Percentiles rank a stretch among this genome's conserved stretches.
phyloP scores from a whole-genome alignment of 164 flowering plant genomes.

The Tinospora cordifolia region DNA sequence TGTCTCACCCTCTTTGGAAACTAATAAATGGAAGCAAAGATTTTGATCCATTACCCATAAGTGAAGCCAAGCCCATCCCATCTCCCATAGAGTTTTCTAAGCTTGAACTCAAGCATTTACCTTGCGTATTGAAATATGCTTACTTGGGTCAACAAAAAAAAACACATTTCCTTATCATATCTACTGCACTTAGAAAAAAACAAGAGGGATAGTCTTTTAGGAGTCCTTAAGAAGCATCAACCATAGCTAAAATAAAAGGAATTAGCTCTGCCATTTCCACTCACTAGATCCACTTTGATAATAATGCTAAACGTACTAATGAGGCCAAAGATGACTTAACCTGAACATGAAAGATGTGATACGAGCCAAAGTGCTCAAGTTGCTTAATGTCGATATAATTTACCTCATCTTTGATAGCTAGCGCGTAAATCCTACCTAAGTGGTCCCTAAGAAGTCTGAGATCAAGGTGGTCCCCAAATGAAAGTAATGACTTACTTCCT shows the following conservation, averaged over 20 bases:
- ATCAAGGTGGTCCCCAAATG: background rate
- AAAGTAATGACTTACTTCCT: background rate
- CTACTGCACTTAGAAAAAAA: no score
- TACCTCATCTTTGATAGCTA: background rate
- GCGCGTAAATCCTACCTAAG: background rate
- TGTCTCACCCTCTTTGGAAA: background rate
- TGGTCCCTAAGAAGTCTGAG: background rate
- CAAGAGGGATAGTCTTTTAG: background rate
- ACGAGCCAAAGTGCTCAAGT: no score
- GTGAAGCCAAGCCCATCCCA: no score
- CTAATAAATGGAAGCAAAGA: background rate
- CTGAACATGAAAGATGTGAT: no score
- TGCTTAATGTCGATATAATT: no score
- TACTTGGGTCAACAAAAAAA: background rate
- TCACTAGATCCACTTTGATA: no score
- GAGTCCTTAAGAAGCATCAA: background rate
- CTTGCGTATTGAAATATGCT: background rate
- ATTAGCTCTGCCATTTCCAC: no score
- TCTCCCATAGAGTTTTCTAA: no score
- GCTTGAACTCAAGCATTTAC: no score
- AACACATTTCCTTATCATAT: background rate
- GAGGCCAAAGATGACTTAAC: no score
- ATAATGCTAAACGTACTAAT: no score
- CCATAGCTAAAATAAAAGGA: background rate
- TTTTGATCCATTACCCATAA: background rate